Evolutionary conservation across 1,139 yeast genomes (phyloP).

Genomic region (Candida tetrigidarum): DNA sequence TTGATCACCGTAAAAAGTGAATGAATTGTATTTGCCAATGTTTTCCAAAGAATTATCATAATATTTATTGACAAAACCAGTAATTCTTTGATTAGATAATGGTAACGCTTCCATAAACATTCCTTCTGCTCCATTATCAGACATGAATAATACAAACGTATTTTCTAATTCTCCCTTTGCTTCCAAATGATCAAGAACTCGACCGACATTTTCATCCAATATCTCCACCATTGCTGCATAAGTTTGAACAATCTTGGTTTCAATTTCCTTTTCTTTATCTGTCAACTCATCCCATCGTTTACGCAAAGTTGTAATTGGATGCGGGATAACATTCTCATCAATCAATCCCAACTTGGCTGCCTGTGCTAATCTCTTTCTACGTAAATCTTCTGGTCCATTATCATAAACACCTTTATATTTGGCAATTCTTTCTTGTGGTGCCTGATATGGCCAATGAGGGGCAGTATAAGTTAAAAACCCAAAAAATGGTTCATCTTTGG

Average conservation of each 20-base stretch:
- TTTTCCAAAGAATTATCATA: constrained; percentile 51
- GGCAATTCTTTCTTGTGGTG: constrained; percentile 48
- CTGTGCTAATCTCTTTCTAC: constrained; percentile 39
- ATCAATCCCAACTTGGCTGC: constrained; percentile 51
- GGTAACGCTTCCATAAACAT: constrained; percentile 60
- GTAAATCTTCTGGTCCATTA: constrained; percentile 50
- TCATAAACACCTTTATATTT: constrained; percentile 55
- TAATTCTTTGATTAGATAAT: constrained; percentile 31
- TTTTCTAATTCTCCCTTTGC: constrained; percentile 48
- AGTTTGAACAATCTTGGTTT: constrained; percentile 53
- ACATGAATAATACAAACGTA: constrained; percentile 58
- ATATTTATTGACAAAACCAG: constrained; percentile 29
- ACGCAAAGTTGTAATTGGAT: constrained; percentile 45
- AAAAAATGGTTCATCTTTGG: constrained; percentile 49
- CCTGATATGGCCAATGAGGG: constrained; percentile 68
- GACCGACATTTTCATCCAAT: constrained; percentile 53
- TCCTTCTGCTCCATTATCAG: constrained; percentile 67
- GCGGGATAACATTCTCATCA: constrained; percentile 48
- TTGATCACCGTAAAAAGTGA: constrained; percentile 57
- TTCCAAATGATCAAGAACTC: constrained; percentile 44
- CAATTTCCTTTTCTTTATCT: constrained; percentile 34
- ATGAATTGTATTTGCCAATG: constrained; percentile 52
- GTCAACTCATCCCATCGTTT: constrained; percentile 47
- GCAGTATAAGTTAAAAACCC: constrained; percentile 60
- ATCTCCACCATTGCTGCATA: constrained; percentile 67